Conservation (phyloP, 345 rosid genomes). For the Luvunga scandens region DNA sequence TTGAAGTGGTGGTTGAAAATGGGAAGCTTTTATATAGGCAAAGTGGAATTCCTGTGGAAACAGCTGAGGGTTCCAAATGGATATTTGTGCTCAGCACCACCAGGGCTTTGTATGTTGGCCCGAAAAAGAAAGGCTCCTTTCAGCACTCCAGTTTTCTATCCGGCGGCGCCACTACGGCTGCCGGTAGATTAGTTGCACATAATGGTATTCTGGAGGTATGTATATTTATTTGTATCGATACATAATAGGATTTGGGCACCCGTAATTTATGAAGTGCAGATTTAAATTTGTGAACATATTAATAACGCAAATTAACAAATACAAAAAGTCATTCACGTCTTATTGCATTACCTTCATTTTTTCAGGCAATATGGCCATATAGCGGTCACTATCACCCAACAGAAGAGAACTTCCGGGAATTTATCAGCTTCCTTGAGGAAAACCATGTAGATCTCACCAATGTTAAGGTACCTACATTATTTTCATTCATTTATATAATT, state of each 20-base stretch:
- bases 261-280: neutral
- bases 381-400: slow-evolving; percentile 98
- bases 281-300: neutral
- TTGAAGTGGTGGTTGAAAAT: slow-evolving; percentile 47
- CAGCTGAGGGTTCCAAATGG: slow-evolving; percentile 55
- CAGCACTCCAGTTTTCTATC: slow-evolving; percentile 74
- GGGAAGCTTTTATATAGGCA: slow-evolving; percentile 46
- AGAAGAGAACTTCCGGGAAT: slow-evolving; percentile 84
- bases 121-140: slow-evolving; percentile 61
- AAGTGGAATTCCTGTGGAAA: slow-evolving; percentile 31
- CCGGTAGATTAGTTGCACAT: slow-evolving; percentile 61
- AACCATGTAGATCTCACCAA: slow-evolving; percentile 67
- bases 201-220: slow-evolving; percentile 53
- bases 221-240: too few species aligned
- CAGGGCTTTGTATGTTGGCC: slow-evolving; percentile 55
- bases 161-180: slow-evolving; percentile 69
- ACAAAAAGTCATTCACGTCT: neutral
- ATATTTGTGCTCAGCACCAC: slow-evolving; percentile 68
- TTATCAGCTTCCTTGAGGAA: slow-evolving; percentile 62
- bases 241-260: too few species aligned
- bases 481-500: neutral
- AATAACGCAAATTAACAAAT: neutral
- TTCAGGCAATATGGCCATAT: slow-evolving; percentile 91
- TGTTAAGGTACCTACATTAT: slow-evolving; percentile 55
- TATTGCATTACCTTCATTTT: neutral